Conservation (phyloP, 2,329 filamentous ascomycete species). For the Pseudogymnoascus sp. region DNA sequence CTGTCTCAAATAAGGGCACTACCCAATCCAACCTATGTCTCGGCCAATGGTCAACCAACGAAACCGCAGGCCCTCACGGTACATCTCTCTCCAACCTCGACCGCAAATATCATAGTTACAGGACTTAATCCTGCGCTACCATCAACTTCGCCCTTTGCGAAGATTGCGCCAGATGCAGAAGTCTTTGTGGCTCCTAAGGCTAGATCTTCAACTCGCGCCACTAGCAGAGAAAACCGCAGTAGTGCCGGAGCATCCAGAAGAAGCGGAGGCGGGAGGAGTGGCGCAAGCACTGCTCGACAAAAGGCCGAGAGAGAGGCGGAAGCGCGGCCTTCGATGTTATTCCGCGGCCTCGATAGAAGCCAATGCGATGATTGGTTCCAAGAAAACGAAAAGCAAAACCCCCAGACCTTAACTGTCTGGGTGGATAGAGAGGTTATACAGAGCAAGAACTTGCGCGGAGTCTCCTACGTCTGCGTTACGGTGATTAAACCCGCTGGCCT, state of each 20-base stretch:
- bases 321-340: constrained; percentile 59
- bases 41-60: constrained; percentile 40
- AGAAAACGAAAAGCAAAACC: constrained; percentile 44
- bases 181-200: constrained; percentile 96
- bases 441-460: constrained; percentile 63
- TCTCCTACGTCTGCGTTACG: constrained; percentile 73
- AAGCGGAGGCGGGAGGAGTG: constrained; percentile 64
- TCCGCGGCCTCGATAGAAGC: constrained; percentile 67
- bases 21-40: constrained; percentile 67
- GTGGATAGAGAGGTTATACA: constrained; percentile 69
- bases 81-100: constrained; percentile 90
- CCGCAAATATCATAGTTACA: constrained; percentile 80
- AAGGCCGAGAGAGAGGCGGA: constrained; percentile 54
- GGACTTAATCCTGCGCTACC: constrained; percentile 70
- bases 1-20: constrained; percentile 86
- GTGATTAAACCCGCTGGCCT: constrained; percentile 75
- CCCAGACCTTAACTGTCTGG: constrained; percentile 65
- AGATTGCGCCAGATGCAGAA: constrained; percentile 88
- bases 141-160: constrained; percentile 68
- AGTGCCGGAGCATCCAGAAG: constrained; percentile 71
- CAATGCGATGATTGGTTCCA: constrained; percentile 69
- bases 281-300: constrained; percentile 58
- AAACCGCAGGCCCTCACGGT: constrained; percentile 74
- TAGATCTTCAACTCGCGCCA: constrained; percentile 53
- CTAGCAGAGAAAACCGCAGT: constrained; percentile 64